Evolutionary conservation across 805 yeast genomes (phyloP).

Genomic region (Candida sakaeoensis): DNA sequence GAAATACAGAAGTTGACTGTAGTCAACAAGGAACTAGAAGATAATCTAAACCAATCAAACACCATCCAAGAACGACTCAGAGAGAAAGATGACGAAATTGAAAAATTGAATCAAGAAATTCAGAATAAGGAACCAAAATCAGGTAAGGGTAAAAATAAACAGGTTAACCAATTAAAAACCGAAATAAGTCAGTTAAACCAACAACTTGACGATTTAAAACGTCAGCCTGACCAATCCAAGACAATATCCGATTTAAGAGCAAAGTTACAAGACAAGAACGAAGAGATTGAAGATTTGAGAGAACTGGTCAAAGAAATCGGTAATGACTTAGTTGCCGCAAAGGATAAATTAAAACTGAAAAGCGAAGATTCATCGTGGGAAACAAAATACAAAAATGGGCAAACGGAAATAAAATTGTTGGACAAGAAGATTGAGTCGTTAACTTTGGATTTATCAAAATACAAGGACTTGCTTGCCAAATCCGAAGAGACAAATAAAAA

Average conservation of each 20-base stretch:
- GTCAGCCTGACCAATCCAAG: constrained; percentile 8
- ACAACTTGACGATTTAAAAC: not conserved
- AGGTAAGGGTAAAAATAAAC: constrained; percentile 4
- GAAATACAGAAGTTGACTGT: not conserved
- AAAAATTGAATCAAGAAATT: not conserved
- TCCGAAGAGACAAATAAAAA: constrained; percentile 4
- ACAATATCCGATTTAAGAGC: constrained; percentile 15
- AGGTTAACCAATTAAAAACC: not conserved
- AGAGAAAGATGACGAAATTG: constrained; percentile 13
- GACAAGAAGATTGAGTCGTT: not conserved
- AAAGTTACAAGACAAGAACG: constrained; percentile 40
- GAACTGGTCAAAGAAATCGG: constrained; percentile 80
- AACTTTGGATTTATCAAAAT: not conserved
- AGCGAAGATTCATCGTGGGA: not conserved
- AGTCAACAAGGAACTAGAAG: constrained; percentile 4
- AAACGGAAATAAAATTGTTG: not conserved
- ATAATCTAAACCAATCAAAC: constrained; percentile 10
- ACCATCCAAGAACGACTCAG: constrained; percentile 8
- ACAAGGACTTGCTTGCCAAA: constrained; percentile 5
- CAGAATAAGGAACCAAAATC: constrained; percentile 1
- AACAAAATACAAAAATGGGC: not conserved
- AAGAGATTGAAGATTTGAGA: constrained; percentile 65
- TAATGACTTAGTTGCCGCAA: constrained; percentile 69
- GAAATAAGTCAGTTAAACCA: constrained; percentile 5
- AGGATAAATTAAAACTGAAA: constrained; percentile 49